Evolutionary conservation across 257 asterid genomes (phyloP).

Genomic region (Solanum chaucha): DNA sequence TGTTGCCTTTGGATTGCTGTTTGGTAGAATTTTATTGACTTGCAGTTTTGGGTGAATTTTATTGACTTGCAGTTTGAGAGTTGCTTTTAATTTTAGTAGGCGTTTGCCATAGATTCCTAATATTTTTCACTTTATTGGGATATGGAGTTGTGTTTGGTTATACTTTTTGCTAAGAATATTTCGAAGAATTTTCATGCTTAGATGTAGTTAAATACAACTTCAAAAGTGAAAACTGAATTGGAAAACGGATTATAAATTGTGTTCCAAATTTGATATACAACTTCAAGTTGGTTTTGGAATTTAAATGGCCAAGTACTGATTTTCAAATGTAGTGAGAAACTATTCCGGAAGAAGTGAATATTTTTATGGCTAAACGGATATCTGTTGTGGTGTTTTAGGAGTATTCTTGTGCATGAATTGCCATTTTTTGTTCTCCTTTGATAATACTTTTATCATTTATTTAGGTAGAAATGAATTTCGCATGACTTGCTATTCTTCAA

Average conservation of each 20-base stretch:
- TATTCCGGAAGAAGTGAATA: neutral
- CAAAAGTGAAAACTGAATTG: neutral
- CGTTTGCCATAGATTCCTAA: neutral
- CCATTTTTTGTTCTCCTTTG: neutral
- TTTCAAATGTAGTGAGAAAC: neutral
- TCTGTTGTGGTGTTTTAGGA: neutral
- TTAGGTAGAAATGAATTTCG: neutral
- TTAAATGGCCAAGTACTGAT: neutral
- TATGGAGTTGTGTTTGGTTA: neutral
- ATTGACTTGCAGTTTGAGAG: neutral
- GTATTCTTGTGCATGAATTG: neutral
- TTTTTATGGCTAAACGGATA: neutral
- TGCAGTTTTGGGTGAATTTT: neutral
- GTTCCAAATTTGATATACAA: neutral
- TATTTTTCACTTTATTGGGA: neutral
- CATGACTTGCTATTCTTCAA: neutral
- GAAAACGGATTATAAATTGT: neutral
- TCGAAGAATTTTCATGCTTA: neutral
- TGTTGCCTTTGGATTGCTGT: neutral
- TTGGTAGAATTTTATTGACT: neutral
- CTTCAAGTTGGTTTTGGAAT: neutral
- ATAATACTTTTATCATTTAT: neutral
- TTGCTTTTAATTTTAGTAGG: neutral
- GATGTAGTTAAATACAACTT: neutral
- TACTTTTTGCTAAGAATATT: neutral